A percentile compares a stretch with the other conserved stretches of the same genome.
Conservation (phyloP, 306 rosid genomes). For the Quercus robur region DNA sequence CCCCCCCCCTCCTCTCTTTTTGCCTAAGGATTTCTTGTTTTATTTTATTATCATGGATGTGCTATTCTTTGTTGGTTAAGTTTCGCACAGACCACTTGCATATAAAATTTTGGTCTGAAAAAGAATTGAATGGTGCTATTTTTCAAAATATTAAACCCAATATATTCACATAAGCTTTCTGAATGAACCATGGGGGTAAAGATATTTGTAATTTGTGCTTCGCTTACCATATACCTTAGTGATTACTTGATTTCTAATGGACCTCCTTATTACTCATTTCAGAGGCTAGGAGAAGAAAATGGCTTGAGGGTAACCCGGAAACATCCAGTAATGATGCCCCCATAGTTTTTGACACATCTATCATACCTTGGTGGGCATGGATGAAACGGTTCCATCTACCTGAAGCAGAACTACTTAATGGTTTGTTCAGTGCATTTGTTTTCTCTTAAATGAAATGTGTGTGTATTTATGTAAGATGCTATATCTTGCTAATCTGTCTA, state of each 20-base stretch:
- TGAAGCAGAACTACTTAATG: slow-evolving; percentile 93
- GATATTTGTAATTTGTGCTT: background rate
- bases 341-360: slow-evolving; percentile 83
- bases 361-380: slow-evolving; percentile 99
- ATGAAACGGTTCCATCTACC: slow-evolving; percentile 93
- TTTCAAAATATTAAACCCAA: background rate
- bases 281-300: slow-evolving; percentile 97
- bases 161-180: background rate
- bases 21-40: background rate
- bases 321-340: slow-evolving; percentile 77
- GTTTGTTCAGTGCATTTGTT: slow-evolving; percentile 38
- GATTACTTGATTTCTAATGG: slow-evolving; percentile 27
- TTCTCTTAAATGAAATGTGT: background rate
- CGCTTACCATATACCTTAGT: background rate
- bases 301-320: slow-evolving; percentile 86
- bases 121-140: background rate
- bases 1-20: too few species aligned
- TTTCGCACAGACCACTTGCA: too few species aligned
- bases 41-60: background rate
- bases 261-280: slow-evolving; percentile 25
- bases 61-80: background rate
- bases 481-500: background rate
- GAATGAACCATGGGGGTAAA: background rate
- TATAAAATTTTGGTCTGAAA: background rate
- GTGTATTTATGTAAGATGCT: background rate